Evolutionary conservation across 108 stramenopile genomes (phyloP).

Genomic region (Nannochloropsis gaditana): DNA sequence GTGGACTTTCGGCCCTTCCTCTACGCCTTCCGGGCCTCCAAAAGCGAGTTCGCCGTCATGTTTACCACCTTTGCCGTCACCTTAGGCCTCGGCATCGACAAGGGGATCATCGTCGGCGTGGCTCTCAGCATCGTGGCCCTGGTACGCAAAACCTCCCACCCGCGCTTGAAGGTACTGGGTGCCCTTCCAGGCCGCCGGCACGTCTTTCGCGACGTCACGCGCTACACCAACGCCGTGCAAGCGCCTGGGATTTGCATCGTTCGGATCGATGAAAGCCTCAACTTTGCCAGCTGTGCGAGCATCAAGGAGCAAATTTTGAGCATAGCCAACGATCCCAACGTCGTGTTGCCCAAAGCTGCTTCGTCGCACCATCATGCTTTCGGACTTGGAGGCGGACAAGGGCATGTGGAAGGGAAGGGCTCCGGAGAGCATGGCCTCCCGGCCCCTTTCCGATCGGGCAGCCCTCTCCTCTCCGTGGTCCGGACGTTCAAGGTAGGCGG

Average conservation of each 20-base stretch:
- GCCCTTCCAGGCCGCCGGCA: background rate
- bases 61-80: background rate
- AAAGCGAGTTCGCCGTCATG: slow-evolving; percentile 5
- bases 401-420: background rate
- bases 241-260: background rate
- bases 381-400: background rate
- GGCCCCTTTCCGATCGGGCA: background rate
- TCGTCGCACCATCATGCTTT: background rate
- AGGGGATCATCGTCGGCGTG: background rate
- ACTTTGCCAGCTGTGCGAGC: background rate
- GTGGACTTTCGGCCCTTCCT: background rate
- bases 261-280: slow-evolving; percentile 9
- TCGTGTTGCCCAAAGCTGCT: background rate
- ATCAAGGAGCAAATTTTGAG: slow-evolving; percentile 1
- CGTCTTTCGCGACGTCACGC: slow-evolving; percentile 15
- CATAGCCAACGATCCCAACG: background rate
- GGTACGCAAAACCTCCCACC: background rate
- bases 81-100: background rate
- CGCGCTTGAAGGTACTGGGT: slow-evolving; percentile 5
- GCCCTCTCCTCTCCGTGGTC: background rate
- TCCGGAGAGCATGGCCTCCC: background rate
- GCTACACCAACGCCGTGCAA: slow-evolving; percentile 7
- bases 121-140: background rate
- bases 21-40: slow-evolving; percentile 4
- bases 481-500: background rate